A percentile compares a stretch with the other conserved stretches of the same genome.
Evolutionary conservation across 1,139 yeast genomes (phyloP).

Genomic region (Debaryomyces subglobosus): DNA sequence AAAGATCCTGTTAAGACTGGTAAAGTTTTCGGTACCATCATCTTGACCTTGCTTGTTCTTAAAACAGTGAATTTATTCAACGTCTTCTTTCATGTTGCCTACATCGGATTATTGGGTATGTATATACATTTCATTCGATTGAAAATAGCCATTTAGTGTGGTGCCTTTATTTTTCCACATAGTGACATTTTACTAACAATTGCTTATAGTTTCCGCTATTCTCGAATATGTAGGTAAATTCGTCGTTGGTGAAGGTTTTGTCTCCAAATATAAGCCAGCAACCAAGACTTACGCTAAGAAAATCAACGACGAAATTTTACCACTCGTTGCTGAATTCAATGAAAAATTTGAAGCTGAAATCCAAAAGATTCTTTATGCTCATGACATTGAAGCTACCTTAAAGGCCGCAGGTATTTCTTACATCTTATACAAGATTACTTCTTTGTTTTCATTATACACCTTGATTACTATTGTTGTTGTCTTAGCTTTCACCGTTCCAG

Average conservation of each 20-base stretch:
- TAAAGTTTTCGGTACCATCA: conserved; percentile 67
- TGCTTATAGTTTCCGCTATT: conserved; percentile 54
- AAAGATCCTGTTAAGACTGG: conserved; percentile 79
- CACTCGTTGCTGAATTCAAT: conserved; percentile 47
- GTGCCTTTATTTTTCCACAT: neutral
- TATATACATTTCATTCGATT: conserved; percentile 14
- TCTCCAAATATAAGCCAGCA: conserved; percentile 64
- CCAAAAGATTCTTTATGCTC: conserved; percentile 67
- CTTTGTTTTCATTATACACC: conserved; percentile 74
- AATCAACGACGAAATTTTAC: conserved; percentile 44
- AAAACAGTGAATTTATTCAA: conserved; percentile 74
- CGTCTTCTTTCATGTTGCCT: conserved; percentile 60
- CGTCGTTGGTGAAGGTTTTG: conserved; percentile 71
- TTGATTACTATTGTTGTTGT: conserved; percentile 61
- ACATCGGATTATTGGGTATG: conserved; percentile 50
- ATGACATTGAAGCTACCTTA: conserved; percentile 67
- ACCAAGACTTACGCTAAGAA: conserved; percentile 40
- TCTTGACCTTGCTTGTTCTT: conserved; percentile 61
- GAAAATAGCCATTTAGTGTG: neutral
- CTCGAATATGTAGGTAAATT: conserved; percentile 71
- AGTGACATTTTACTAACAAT: conserved; percentile 18
- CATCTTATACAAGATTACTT: conserved; percentile 71
- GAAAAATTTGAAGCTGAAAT: conserved; percentile 49
- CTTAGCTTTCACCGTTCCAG: conserved; percentile 74
- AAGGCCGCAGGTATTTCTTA: conserved; percentile 71